Conservation (phyloP, 768 basidiomycete species). For the Lyophyllum decastes region DNA sequence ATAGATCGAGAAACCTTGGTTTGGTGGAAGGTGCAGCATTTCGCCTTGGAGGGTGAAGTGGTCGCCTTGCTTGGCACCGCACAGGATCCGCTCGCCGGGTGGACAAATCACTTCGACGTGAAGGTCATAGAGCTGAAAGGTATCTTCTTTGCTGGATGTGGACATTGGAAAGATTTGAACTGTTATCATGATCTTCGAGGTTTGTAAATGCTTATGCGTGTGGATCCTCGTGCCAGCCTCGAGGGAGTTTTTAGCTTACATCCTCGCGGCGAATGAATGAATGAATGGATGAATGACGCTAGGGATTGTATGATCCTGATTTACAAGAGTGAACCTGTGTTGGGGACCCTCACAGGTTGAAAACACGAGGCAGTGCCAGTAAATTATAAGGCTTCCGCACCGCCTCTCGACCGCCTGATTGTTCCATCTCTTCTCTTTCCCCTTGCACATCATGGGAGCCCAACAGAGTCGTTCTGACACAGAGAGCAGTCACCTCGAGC, state of each 20-base stretch:
- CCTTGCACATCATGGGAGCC: slow-evolving; percentile 27
- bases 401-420: background rate
- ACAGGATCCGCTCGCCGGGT: slow-evolving; percentile 54
- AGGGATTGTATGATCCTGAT: background rate
- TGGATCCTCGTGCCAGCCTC: slow-evolving; percentile 8
- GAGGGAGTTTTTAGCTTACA: background rate
- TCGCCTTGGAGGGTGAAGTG: slow-evolving; percentile 65
- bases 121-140: slow-evolving; percentile 65
- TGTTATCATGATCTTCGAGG: background rate
- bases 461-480: slow-evolving; percentile 28
- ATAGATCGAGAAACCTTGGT: slow-evolving; percentile 70
- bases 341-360: slow-evolving; percentile 1
- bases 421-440: background rate
- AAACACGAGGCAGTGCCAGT: slow-evolving; percentile 12
- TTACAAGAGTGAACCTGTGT: background rate
- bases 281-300: background rate
- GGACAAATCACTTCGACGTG: slow-evolving; percentile 65
- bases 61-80: slow-evolving; percentile 67
- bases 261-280: slow-evolving; percentile 2
- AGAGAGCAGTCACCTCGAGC: slow-evolving; percentile 19
- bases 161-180: background rate
- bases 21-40: slow-evolving; percentile 59
- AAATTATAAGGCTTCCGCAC: slow-evolving; percentile 4
- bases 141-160: slow-evolving; percentile 28
- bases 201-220: background rate